Percentiles rank a stretch among this genome's conserved stretches.
These are phyloP conservation scores for Wickerhamomyces silvicola DNA, from an alignment of 805 yeast genomes.

Conservation along the genomic window DNA sequence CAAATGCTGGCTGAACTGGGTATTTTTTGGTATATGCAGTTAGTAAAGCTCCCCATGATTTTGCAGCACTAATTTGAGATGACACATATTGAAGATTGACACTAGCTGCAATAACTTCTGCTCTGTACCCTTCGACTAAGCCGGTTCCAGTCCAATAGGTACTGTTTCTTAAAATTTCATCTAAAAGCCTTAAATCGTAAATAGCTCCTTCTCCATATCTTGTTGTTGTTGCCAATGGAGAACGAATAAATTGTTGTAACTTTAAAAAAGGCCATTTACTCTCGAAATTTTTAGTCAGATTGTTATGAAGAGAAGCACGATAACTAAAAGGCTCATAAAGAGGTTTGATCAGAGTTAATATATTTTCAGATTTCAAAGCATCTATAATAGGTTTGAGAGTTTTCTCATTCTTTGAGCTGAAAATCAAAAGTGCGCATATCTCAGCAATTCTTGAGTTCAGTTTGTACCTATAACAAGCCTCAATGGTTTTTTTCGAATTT, in stretches of 20 bases:
- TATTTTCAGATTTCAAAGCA: constrained; percentile 31
- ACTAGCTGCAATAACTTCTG: constrained; percentile 51
- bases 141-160: constrained; percentile 36
- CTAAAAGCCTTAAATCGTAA: constrained; percentile 60
- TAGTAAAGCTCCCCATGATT: constrained; percentile 71
- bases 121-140: constrained; percentile 30
- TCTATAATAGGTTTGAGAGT: constrained; percentile 37
- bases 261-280: constrained; percentile 39
- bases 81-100: constrained; percentile 55
- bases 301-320: constrained; percentile 38
- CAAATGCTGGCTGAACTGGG: constrained; percentile 25
- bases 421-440: constrained; percentile 65
- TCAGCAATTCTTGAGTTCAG: constrained; percentile 66
- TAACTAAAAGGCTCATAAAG: constrained; percentile 41
- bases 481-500: constrained; percentile 21
- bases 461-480: constrained; percentile 47
- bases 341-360: constrained; percentile 27
- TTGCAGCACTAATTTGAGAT: constrained; percentile 63
- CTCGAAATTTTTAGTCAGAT: constrained; percentile 40
- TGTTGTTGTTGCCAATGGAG: constrained; percentile 38
- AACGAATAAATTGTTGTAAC: constrained; percentile 45
- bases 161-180: constrained; percentile 42
- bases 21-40: constrained; percentile 54
- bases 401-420: constrained; percentile 42
- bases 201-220: constrained; percentile 46